These are phyloP conservation scores for Umbelopsis sp. DNA, from an alignment of 192 early-diverging fungal species.

Conservation along the genomic window DNA sequence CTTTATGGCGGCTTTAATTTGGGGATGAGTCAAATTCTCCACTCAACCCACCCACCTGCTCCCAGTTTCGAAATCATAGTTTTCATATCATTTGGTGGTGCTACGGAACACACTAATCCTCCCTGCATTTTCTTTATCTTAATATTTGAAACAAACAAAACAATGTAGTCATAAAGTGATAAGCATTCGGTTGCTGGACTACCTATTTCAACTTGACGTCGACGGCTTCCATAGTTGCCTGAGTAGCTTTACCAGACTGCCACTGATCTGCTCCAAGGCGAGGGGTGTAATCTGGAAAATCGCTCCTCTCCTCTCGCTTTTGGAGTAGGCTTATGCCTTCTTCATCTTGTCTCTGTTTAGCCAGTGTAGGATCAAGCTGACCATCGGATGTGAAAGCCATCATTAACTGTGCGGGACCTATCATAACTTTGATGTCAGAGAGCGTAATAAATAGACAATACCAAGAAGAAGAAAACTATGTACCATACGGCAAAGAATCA, in stretches of 20 bases:
- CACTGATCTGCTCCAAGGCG: background rate
- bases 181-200: background rate
- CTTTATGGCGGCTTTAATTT: no score
- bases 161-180: no score
- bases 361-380: slow-evolving; percentile 35
- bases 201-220: background rate
- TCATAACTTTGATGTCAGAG: background rate
- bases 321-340: background rate
- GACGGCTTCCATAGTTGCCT: background rate
- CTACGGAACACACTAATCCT: no score
- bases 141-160: no score
- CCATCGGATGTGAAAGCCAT: slow-evolving; percentile 41
- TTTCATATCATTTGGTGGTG: no score
- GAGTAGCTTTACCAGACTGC: background rate
- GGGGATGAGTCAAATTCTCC: no score
- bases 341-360: background rate
- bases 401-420: slow-evolving; percentile 52
- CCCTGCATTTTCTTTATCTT: no score
- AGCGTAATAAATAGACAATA: no score
- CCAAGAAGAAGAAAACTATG: background rate
- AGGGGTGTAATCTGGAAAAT: background rate
- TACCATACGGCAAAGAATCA: slow-evolving; percentile 43
- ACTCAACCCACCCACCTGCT: no score
- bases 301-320: background rate
- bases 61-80: no score